Evolutionary conservation across 306 rosid genomes (phyloP).

Genomic region (Prunus mira): DNA sequence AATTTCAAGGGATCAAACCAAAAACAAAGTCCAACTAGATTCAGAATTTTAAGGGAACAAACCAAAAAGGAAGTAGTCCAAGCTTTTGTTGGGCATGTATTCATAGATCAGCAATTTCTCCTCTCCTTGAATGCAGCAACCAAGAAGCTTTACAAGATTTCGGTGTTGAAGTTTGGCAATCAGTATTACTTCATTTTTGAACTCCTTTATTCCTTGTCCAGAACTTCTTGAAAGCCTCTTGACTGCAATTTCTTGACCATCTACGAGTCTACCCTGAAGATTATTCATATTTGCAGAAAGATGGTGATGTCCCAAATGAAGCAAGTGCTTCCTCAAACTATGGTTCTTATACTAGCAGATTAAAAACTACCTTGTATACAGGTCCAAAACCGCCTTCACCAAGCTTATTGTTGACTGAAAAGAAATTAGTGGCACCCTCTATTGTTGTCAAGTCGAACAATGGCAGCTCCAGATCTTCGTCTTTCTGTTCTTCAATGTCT

Average conservation of each 20-base stretch:
- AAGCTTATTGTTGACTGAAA: constrained; percentile 25
- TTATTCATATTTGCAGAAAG: background rate
- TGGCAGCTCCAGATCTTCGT: constrained; percentile 49
- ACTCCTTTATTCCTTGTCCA: constrained; percentile 57
- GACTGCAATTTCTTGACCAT: constrained; percentile 57
- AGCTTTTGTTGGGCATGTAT: constrained; percentile 60
- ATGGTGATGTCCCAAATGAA: background rate
- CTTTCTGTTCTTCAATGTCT: constrained; percentile 29
- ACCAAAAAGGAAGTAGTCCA: constrained; percentile 67
- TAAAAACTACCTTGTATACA: constrained; percentile 24
- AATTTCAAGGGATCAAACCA: constrained; percentile 22
- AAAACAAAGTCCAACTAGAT: constrained; percentile 31
- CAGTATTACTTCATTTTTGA: constrained; percentile 55
- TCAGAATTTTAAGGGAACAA: background rate
- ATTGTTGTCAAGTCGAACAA: constrained; percentile 24
- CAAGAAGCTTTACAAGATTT: constrained; percentile 59
- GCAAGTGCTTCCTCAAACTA: constrained; percentile 12
- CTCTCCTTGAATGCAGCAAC: constrained; percentile 51
- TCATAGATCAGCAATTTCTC: constrained; percentile 60
- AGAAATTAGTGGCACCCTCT: constrained; percentile 22
- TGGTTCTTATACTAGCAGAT: background rate
- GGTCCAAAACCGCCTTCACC: constrained; percentile 43
- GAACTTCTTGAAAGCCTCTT: constrained; percentile 51
- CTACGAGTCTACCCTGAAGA: constrained; percentile 43
- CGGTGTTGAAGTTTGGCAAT: constrained; percentile 68